Percentiles rank a stretch among this genome's conserved stretches.
These are phyloP conservation scores for Exsudoporus frostii DNA, from an alignment of 768 basidiomycete genomes.

Conservation along the genomic window DNA sequence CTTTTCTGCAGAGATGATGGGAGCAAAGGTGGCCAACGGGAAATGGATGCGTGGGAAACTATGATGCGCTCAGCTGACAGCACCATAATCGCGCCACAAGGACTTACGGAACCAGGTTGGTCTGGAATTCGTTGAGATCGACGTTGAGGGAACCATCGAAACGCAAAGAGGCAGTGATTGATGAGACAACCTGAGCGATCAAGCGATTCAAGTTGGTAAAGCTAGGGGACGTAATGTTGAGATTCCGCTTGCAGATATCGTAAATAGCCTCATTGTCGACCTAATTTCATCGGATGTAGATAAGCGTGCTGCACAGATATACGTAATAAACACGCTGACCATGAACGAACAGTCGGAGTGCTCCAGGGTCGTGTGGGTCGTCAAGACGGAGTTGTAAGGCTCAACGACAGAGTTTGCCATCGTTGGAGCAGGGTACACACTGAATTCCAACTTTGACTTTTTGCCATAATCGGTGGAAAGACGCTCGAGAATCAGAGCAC, in stretches of 20 bases:
- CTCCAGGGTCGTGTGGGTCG: constrained; percentile 97
- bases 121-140: constrained; percentile 96
- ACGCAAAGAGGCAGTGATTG: constrained; percentile 86
- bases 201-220: constrained; percentile 95
- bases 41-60: constrained; percentile 99
- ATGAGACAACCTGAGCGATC: constrained; percentile 98
- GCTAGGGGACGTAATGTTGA: constrained; percentile 81
- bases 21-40: constrained; percentile 95
- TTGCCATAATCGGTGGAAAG: constrained; percentile 98
- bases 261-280: constrained; percentile 83
- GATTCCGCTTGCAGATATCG: constrained; percentile 84
- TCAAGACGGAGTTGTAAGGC: constrained; percentile 96
- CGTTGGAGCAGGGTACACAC: constrained; percentile 92
- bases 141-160: constrained; percentile 66
- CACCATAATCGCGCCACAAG: not conserved
- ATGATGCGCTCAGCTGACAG: not conserved
- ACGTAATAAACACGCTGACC: constrained; percentile 43
- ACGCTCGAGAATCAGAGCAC: constrained; percentile 92
- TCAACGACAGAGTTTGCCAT: constrained; percentile 95
- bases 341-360: constrained; percentile 99
- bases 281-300: constrained; percentile 28
- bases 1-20: constrained; percentile 91
- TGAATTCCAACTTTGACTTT: constrained; percentile 98
- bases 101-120: constrained; percentile 93
- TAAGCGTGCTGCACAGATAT: constrained; percentile 1